Evolutionary conservation across 768 basidiomycete genomes (phyloP).

Genomic region (Panellus pusillus): DNA sequence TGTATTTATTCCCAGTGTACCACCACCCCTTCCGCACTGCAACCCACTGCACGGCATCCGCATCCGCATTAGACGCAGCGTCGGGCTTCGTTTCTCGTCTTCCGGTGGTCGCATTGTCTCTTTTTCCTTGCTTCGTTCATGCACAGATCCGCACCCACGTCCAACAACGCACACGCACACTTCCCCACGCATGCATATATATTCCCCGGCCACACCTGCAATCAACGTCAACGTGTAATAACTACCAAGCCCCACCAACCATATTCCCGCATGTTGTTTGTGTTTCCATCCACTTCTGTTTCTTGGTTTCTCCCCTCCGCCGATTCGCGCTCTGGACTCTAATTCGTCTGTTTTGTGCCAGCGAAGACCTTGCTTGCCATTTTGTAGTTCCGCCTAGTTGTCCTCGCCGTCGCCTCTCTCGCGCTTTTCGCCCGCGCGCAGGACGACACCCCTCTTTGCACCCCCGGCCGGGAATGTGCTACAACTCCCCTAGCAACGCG

Average conservation of each 20-base stretch:
- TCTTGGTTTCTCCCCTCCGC: constrained; percentile 12
- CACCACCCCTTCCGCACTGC: not conserved
- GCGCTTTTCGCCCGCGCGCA: not conserved
- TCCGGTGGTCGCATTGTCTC: not conserved
- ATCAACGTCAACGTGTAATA: constrained; percentile 15
- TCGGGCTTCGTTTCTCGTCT: no score
- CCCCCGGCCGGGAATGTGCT: constrained; percentile 2
- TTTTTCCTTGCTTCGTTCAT: constrained; percentile 1
- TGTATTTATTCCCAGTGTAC: constrained; percentile 8
- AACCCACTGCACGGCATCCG: not conserved
- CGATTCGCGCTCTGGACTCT: constrained; percentile 7
- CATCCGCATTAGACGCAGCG: no score
- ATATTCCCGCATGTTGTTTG: constrained; percentile 13
- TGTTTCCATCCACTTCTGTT: not conserved
- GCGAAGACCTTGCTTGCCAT: no score
- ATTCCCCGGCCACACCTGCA: constrained; percentile 12
- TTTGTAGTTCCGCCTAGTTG: not conserved
- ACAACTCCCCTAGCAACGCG: constrained; percentile 7
- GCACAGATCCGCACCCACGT: not conserved
- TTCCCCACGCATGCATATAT: constrained; percentile 13
- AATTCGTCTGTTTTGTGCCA: not conserved
- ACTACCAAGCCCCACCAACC: constrained; percentile 1
- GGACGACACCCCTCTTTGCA: not conserved
- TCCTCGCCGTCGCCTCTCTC: not conserved
- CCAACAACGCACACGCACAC: no score